Evolutionary conservation across 106 monocot species (phyloP), one percentile per base, ranked within the genome.

Genomic region (Ottelia alismoides): DNA sequence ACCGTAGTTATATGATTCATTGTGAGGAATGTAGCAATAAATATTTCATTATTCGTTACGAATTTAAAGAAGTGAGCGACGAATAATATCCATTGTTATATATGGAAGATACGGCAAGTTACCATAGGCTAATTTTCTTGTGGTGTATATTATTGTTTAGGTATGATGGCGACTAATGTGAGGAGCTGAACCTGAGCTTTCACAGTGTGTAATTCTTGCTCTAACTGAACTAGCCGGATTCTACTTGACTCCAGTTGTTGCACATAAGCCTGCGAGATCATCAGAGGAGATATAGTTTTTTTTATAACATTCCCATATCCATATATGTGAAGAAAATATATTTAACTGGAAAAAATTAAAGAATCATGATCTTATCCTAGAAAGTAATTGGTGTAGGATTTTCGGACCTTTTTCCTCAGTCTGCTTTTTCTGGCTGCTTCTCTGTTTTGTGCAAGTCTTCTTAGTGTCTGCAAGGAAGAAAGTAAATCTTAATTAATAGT

Each of bases 341-440:
- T n/a, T n/a, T n/a, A n/a, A n/a, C n/a, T n/a, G n/a, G n/a, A n/a
- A n/a, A n/a, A n/a, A n/a, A n/a, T 31, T 40, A 20, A 48, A 30
- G 30, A 49, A 61, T 27, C 11, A 20, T 28, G 24, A 27, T 45
- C 25, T n/a, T 7, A 24, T 16, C 10, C 4, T 22, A 23, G 31
- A 40, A 1, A 1, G 22, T 22, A 11, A 45, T 54, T 10, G 24
- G 18, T 49, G 48, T 24, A 59, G 35, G 5, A 35, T 6, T 35
- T 35, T 6, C 58, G 58, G 2, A 83, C 83, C 84, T 91, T 91
- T 65, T 78, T 91, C 50, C 84, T 72, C 28, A 84, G 70, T 25
- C 90, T 60, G 57, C 84, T 91, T 61, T 91, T 91, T n/a, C 67
- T 73, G 19, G 84, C 84, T 53, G 90, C 84, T 40, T 91, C 84